Evolutionary conservation across 1,284 basidiomycete genomes (phyloP).

Genomic region (Sporisorium exsertum): DNA sequence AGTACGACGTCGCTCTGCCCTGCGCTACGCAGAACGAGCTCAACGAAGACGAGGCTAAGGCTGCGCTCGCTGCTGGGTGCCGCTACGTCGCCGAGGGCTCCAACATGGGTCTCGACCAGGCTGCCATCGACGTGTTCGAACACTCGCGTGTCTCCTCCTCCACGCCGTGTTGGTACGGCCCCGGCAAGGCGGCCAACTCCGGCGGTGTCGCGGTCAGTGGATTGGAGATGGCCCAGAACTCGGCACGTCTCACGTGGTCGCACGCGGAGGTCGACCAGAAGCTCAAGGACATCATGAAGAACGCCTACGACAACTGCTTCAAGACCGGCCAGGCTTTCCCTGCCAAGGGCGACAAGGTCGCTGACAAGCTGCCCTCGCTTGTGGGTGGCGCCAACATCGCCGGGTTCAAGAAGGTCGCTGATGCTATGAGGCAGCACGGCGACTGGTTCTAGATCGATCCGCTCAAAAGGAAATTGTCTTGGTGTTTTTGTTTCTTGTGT

Average conservation of each 20-base stretch:
- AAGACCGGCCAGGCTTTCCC: constrained; percentile 76
- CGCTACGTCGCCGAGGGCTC: constrained; percentile 82
- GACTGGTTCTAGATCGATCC: constrained; percentile 48
- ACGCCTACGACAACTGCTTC: constrained; percentile 77
- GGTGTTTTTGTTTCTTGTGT: neutral
- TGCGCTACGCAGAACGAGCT: constrained; percentile 85
- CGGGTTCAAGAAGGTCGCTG: constrained; percentile 73
- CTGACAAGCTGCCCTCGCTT: constrained; percentile 73
- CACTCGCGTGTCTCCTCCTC: constrained; percentile 72
- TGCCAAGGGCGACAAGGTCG: constrained; percentile 71
- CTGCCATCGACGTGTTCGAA: constrained; percentile 82
- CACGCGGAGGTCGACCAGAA: constrained; percentile 78
- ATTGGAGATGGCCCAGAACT: constrained; percentile 81
- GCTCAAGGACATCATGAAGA: constrained; percentile 81
- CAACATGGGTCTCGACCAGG: constrained; percentile 72
- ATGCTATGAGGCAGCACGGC: constrained; percentile 61
- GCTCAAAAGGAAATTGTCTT: neutral
- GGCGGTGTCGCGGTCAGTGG: constrained; percentile 74
- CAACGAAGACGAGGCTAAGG: constrained; percentile 78
- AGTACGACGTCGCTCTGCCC: constrained; percentile 79
- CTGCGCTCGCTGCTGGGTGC: constrained; percentile 78
- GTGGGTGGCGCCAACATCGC: constrained; percentile 81
- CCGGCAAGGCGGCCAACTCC: constrained; percentile 61
- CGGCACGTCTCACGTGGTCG: constrained; percentile 76
- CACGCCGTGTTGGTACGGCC: constrained; percentile 53